Percentiles rank a stretch among this genome's conserved stretches.
These are phyloP conservation scores for Hypsizygus marmoreus DNA, from an alignment of 768 basidiomycete species.

Conservation along the genomic window DNA sequence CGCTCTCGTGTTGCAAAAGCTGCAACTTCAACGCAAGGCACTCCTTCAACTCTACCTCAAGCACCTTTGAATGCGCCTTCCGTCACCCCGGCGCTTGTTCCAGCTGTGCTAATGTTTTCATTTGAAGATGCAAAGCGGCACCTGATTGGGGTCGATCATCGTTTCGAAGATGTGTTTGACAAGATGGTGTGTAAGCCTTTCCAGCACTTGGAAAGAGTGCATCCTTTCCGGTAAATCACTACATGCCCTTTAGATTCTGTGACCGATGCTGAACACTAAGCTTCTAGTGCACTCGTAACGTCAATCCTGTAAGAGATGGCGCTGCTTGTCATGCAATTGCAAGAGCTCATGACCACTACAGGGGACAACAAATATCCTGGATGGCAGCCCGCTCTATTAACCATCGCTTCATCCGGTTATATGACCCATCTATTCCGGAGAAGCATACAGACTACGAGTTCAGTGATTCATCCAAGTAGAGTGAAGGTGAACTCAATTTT, in stretches of 20 bases:
- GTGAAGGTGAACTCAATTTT: slow-evolving; percentile 3
- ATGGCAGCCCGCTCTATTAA: slow-evolving; percentile 82
- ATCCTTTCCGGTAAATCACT: slow-evolving; percentile 70
- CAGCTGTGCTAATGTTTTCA: slow-evolving; percentile 74
- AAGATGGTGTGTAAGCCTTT: slow-evolving; percentile 75
- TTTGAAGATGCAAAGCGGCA: slow-evolving; percentile 76
- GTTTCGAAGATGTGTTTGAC: slow-evolving; percentile 71
- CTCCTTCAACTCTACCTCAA: slow-evolving; percentile 5
- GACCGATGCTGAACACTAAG: neutral
- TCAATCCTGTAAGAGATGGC: slow-evolving; percentile 63
- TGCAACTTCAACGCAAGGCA: slow-evolving; percentile 7
- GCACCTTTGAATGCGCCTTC: slow-evolving; percentile 21
- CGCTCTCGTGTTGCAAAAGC: slow-evolving; percentile 9
- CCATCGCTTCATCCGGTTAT: slow-evolving; percentile 78
- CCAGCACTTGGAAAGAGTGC: slow-evolving; percentile 70
- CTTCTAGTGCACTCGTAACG: slow-evolving; percentile 60
- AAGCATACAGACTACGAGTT: slow-evolving; percentile 54
- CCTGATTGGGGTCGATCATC: slow-evolving; percentile 62
- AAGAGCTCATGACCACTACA: slow-evolving; percentile 22
- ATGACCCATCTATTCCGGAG: slow-evolving; percentile 73
- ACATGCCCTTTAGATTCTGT: slow-evolving; percentile 1
- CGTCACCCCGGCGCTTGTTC: too few relatives aligned
- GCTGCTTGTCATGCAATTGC: neutral
- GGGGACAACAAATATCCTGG: slow-evolving; percentile 85
- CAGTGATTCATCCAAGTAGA: slow-evolving; percentile 23